Evolutionary conservation across 257 asterid genomes (phyloP).

Genomic region (Gentiana macrophylla): DNA sequence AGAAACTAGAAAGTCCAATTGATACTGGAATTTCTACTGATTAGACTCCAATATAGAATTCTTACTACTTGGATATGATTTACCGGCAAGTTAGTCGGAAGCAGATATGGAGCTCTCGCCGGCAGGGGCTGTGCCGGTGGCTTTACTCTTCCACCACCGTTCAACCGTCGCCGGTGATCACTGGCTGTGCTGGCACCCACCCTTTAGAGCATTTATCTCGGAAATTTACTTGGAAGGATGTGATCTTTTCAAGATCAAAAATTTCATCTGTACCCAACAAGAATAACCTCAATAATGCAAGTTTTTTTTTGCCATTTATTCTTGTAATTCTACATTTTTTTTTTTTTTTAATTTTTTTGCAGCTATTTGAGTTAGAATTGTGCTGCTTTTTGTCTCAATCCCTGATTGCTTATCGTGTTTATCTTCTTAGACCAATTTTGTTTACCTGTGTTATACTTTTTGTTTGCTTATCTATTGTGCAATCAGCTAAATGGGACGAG

Average conservation of each 20-base stretch:
- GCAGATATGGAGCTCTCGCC: constrained; percentile 24
- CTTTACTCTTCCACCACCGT: constrained; percentile 24
- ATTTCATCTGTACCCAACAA: constrained; percentile 13
- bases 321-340: not conserved
- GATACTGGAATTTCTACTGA: too few relatives aligned
- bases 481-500: too few relatives aligned
- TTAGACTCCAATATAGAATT: too few relatives aligned
- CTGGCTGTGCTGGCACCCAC: constrained; percentile 16
- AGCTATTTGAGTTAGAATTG: too few relatives aligned
- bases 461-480: not conserved
- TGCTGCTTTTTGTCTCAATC: not conserved
- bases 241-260: constrained; percentile 18
- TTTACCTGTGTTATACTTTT: not conserved
- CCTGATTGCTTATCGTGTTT: not conserved
- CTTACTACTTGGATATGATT: constrained; percentile 25
- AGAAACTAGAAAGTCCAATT: too few relatives aligned
- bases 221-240: constrained; percentile 17
- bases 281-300: constrained; percentile 22
- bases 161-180: constrained; percentile 15
- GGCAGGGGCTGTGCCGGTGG: constrained; percentile 31
- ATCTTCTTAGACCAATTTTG: not conserved
- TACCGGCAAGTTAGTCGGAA: constrained; percentile 36
- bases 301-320: constrained; percentile 1
- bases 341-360: not conserved
- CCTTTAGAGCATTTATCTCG: constrained; percentile 4